Evolutionary conservation across 164 flowering plant species (phyloP), one percentile per base, ranked within the genome.

Genomic region (Aristolochia fimbriata): DNA sequence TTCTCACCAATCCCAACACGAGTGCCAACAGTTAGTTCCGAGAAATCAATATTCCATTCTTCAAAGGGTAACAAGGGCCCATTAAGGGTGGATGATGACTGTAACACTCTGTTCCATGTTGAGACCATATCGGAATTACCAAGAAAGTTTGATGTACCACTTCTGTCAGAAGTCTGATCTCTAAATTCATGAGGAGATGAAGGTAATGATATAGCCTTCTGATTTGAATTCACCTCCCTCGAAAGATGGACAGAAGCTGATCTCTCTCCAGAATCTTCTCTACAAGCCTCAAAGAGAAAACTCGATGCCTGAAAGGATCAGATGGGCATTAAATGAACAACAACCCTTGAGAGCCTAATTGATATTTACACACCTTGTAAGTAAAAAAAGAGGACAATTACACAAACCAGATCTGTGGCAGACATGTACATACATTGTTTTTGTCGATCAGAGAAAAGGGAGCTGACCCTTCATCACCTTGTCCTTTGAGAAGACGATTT

Each of bases 1-100:
- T 55, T 55, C 84, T 76, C 75, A 92, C 99, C 99, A 47, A 94
- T 94, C 52, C 99, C 99, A 74, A 94, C 93, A 68, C 99, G 99
- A 70, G 88, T 83, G 61, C 97, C 93, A 59, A 91, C 92, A 56
- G 96, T 88, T 69, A 94, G 58, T 62, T 94, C 99, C 10, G 93
- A 82, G 76, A 82, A 94, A 73, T 88, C 91, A 73, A 94, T 87
- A 61, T 80, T 84, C 99, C 99, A 94, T 67, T 91, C 99, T 51
- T 78, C 78, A 70, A 74, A 94, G 51, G 96, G 91, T 66, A 91
- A 69, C 50, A 94, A 72, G 25, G 91, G 84, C 72, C 76, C 80
- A 67, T 82, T 77, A 30, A 77, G 65, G 68, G 81, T 81, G 76
- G 80, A 70, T 5, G 80, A 76, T 56, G 93, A 83, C 63, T 81